These are phyloP conservation scores for Leccinum subspadiceum DNA, from an alignment of 1,284 basidiomycete species.

Conservation along the genomic window DNA sequence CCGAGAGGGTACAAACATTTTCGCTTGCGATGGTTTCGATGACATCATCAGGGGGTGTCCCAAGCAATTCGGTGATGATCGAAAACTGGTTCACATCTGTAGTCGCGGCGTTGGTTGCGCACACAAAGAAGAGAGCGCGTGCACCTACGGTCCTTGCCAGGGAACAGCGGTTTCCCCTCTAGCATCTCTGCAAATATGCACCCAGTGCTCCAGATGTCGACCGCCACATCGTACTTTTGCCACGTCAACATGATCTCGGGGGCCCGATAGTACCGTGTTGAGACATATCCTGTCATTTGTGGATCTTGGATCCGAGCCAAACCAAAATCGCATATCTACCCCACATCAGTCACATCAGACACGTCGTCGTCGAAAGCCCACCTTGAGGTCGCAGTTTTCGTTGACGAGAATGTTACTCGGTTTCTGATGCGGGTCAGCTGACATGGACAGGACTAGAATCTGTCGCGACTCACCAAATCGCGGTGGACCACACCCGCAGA, in stretches of 20 bases:
- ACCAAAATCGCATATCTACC: slow-evolving; percentile 96
- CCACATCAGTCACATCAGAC: slow-evolving; percentile 11
- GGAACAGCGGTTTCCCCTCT: slow-evolving; percentile 98
- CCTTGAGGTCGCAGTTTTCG: slow-evolving; percentile 98
- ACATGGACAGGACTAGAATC: not conserved
- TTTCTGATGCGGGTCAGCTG: slow-evolving; percentile 57
- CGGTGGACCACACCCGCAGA: slow-evolving; percentile 99
- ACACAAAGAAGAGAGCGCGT: not conserved
- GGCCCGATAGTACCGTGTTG: slow-evolving; percentile 97
- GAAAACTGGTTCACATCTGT: slow-evolving; percentile 99
- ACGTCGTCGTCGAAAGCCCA: slow-evolving; percentile 27
- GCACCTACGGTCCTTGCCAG: slow-evolving; percentile 91
- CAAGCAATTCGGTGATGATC: slow-evolving; percentile 97
- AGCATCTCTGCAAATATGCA: slow-evolving; percentile 99
- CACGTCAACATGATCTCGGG: slow-evolving; percentile 99
- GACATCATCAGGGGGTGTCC: slow-evolving; percentile 98
- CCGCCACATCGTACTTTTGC: slow-evolving; percentile 99
- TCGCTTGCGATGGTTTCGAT: slow-evolving; percentile 98
- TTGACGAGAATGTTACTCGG: slow-evolving; percentile 99
- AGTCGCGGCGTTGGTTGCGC: slow-evolving; percentile 6
- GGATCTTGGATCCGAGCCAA: slow-evolving; percentile 96
- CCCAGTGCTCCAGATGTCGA: slow-evolving; percentile 98
- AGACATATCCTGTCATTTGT: slow-evolving; percentile 99
- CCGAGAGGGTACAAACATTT: slow-evolving; percentile 62
- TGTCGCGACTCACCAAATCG: slow-evolving; percentile 65